A percentile compares a stretch with the other conserved stretches of the same genome.
Evolutionary conservation across 2,329 filamentous ascomycete genomes (phyloP).

Genomic region (Colletotrichum eleusines): DNA sequence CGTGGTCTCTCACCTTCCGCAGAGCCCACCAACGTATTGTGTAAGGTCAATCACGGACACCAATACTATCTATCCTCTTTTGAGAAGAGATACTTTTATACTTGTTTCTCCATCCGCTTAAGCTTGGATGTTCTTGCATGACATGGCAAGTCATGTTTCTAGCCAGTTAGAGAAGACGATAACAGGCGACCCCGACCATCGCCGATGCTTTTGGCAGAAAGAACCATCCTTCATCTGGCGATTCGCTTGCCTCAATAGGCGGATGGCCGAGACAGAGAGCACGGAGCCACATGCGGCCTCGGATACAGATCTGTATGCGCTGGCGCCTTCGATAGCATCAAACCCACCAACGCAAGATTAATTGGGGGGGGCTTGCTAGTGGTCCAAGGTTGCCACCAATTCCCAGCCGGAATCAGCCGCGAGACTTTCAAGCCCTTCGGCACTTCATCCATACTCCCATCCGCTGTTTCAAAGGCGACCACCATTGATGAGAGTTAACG

Average conservation of each 20-base stretch:
- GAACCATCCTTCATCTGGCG: not conserved
- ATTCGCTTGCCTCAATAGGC: not conserved
- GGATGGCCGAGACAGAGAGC: conserved; percentile 7
- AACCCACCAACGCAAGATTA: not conserved
- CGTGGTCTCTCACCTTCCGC: conserved; percentile 6
- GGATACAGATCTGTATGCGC: not conserved
- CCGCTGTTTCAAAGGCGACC: not conserved
- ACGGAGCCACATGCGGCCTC: not conserved
- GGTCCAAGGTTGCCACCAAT: no score
- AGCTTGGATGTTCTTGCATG: conserved; percentile 21
- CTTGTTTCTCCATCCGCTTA: not conserved
- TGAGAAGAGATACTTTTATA: conserved; percentile 32
- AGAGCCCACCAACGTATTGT: not conserved
- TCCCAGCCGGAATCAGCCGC: not conserved
- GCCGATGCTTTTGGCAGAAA: conserved; percentile 14
- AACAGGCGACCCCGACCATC: conserved; percentile 24
- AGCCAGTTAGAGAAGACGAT: not conserved
- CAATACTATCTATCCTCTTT: conserved; percentile 7
- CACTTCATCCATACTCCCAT: not conserved
- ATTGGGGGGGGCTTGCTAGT: not conserved
- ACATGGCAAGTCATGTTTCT: conserved; percentile 16
- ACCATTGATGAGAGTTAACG: not conserved
- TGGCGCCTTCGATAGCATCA: not conserved
- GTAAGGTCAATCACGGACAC: not conserved
- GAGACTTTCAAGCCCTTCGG: not conserved